These are phyloP conservation scores for Wickerhamiella occidentalis DNA, from an alignment of 805 yeast genomes.

Conservation along the genomic window DNA sequence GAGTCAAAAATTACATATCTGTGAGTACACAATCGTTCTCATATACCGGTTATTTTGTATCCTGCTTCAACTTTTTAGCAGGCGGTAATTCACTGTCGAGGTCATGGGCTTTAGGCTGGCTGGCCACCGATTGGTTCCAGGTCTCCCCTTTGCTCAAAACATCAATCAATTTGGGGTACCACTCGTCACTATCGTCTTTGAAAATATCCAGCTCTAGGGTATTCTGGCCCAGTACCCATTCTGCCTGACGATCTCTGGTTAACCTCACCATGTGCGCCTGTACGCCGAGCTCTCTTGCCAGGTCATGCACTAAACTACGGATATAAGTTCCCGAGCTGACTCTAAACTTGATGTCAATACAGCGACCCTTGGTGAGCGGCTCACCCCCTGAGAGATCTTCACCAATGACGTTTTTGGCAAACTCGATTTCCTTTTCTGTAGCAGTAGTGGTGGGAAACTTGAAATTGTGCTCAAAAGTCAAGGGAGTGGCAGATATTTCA, in stretches of 20 bases:
- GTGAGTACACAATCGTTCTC: too few relatives aligned
- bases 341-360: conserved; percentile 57
- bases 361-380: conserved; percentile 20
- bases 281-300: conserved; percentile 68
- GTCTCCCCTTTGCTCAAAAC: conserved; percentile 31
- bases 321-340: conserved; percentile 96
- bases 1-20: too few relatives aligned
- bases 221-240: conserved; percentile 63
- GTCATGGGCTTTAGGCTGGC: too few relatives aligned
- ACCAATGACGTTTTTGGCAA: conserved; percentile 36
- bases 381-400: conserved; percentile 8
- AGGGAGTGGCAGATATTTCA: conserved; percentile 41
- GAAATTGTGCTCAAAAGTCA: conserved; percentile 42
- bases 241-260: conserved; percentile 62
- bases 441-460: conserved; percentile 27
- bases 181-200: conserved; percentile 44
- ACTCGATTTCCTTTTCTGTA: conserved; percentile 27
- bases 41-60: too few relatives aligned
- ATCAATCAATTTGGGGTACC: conserved; percentile 36
- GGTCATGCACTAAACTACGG: conserved; percentile 77
- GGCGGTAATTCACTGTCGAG: neutral
- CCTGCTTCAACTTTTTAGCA: neutral
- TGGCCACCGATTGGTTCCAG: neutral
- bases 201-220: conserved; percentile 56
- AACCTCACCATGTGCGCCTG: conserved; percentile 83